Conservation (phyloP, 2,329 filamentous ascomycete genomes). For the Aspergillus terreus region DNA sequence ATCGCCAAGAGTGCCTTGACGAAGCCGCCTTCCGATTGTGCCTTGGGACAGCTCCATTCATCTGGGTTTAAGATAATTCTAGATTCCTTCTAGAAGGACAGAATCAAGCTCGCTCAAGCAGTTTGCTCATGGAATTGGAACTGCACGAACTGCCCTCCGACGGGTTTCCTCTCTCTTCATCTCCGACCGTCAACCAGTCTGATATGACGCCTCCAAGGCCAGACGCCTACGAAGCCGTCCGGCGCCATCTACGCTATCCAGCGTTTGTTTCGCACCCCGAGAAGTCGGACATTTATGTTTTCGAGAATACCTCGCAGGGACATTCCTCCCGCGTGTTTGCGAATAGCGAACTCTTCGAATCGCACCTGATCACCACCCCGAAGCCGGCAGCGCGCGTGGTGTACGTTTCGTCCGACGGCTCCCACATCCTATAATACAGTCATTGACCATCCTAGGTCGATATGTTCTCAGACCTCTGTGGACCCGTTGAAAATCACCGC, state of each 20-base stretch:
- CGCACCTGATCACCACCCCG: conserved; percentile 4
- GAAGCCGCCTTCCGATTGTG: no score
- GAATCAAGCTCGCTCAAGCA: background rate
- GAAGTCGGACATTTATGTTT: conserved; percentile 5
- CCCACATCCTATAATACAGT: no score
- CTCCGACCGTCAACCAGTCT: background rate
- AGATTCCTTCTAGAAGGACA: background rate
- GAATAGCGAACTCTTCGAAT: conserved; percentile 11
- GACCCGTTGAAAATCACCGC: conserved; percentile 14
- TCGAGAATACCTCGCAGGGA: conserved; percentile 1
- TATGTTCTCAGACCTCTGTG: conserved; percentile 11
- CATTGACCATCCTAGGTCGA: conserved; percentile 4
- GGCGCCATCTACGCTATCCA: background rate
- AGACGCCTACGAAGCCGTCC: conserved; percentile 1
- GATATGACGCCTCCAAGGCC: background rate
- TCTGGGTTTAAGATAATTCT: background rate
- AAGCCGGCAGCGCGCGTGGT: conserved; percentile 12
- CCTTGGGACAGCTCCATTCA: no score
- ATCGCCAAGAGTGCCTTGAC: no score
- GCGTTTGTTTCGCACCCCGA: background rate
- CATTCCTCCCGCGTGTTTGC: conserved; percentile 4
- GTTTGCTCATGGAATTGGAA: background rate
- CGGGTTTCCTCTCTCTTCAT: background rate
- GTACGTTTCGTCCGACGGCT: background rate
- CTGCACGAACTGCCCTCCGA: background rate